phyloP scores from a whole-genome alignment of 2,329 filamentous ascomycete genomes.

The Incumbomyces lentus region DNA sequence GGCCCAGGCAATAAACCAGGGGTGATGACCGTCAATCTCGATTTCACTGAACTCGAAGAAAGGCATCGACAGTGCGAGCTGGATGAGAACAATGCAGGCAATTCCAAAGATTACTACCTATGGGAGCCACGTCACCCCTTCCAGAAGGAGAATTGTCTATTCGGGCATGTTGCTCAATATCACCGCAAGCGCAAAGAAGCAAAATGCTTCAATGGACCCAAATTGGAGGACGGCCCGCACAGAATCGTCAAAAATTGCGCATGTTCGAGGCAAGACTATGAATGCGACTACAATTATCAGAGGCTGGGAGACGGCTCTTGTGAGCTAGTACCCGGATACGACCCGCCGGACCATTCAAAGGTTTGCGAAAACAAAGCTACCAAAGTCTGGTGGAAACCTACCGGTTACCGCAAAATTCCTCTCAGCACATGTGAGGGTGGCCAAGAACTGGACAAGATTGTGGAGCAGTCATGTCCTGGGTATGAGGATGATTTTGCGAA shows the following conservation, averaged over 20 bases:
- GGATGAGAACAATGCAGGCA: constrained; percentile 49
- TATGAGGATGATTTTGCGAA: constrained; percentile 74
- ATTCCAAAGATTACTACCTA: constrained; percentile 59
- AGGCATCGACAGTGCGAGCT: constrained; percentile 54
- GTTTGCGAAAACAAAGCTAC: constrained; percentile 53
- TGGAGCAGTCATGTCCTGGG: constrained; percentile 57
- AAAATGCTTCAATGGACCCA: constrained; percentile 71
- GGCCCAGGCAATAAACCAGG: constrained; percentile 33
- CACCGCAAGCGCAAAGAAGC: constrained; percentile 75
- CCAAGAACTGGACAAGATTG: constrained; percentile 59
- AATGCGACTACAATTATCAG: constrained; percentile 96
- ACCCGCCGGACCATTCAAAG: constrained; percentile 49
- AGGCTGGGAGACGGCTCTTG: constrained; percentile 68
- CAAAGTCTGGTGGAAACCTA: constrained; percentile 72
- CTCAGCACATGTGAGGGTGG: constrained; percentile 79
- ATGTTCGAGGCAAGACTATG: constrained; percentile 77
- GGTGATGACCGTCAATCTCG: constrained; percentile 68
- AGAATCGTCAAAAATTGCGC: constrained; percentile 65
- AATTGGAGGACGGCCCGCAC: constrained; percentile 46
- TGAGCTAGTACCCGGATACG: constrained; percentile 60
- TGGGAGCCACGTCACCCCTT: constrained; percentile 82
- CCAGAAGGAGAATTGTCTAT: constrained; percentile 70
- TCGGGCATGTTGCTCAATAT: constrained; percentile 82
- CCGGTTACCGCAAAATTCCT: constrained; percentile 80
- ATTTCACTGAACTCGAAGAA: constrained; percentile 74